These are phyloP conservation scores for Xylaria venustula DNA, from an alignment of 495 filamentous ascomycete genomes.

Conservation along the genomic window DNA sequence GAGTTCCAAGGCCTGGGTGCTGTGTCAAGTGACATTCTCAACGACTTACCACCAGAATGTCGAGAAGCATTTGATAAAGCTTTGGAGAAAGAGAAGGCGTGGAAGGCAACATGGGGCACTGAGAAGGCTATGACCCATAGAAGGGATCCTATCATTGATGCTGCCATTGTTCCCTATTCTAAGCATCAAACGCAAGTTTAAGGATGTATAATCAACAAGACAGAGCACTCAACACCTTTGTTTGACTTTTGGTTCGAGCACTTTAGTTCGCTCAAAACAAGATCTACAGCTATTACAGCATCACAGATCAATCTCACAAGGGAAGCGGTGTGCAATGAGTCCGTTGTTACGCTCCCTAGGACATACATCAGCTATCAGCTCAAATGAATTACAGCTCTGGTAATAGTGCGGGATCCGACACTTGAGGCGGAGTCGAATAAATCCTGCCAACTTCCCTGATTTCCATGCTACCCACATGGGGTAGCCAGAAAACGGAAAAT, in stretches of 20 bases:
- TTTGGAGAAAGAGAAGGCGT: constrained; percentile 58
- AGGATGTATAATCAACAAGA: not conserved
- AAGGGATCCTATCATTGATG: constrained; percentile 50
- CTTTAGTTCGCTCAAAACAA: no score
- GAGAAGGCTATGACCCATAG: constrained; percentile 53
- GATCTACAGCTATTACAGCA: no score
- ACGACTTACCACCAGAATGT: constrained; percentile 69
- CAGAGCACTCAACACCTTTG: no score
- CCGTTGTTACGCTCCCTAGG: no score
- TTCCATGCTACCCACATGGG: not conserved
- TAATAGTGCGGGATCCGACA: no score
- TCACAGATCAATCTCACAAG: no score
- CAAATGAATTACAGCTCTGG: no score
- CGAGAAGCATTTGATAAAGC: constrained; percentile 66
- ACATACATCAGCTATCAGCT: no score
- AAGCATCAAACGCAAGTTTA: not conserved
- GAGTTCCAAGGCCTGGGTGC: constrained; percentile 66
- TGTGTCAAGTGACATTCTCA: constrained; percentile 65
- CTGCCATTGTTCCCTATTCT: constrained; percentile 51
- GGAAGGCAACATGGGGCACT: constrained; percentile 70
- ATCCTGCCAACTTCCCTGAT: not conserved
- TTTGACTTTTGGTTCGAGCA: no score
- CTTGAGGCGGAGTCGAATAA: no score
- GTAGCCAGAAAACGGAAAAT: no score
- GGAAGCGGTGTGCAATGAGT: no score